These are phyloP conservation scores for Wickerhamiella azyma DNA, from an alignment of 805 yeast species.

Conservation along the genomic window DNA sequence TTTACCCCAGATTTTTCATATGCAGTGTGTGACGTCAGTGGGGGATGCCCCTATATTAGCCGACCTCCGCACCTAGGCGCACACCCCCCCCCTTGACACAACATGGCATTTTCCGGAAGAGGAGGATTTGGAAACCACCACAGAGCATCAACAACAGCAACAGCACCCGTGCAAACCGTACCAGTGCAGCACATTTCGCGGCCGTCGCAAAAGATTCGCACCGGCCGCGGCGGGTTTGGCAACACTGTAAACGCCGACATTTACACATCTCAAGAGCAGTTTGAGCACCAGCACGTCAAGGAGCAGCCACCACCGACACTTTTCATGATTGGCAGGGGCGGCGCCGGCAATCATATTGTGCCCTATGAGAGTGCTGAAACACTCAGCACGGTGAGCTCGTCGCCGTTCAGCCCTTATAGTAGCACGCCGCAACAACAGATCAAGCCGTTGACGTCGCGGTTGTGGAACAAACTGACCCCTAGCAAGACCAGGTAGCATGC, in stretches of 20 bases:
- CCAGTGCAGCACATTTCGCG: slow-evolving; percentile 26
- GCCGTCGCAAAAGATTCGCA: slow-evolving; percentile 24
- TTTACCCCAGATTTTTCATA: slow-evolving; percentile 6
- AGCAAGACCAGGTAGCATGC: slow-evolving; percentile 5
- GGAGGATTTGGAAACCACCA: slow-evolving; percentile 24
- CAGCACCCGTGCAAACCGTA: slow-evolving; percentile 17
- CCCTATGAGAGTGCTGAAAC: not conserved
- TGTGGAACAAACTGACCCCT: slow-evolving; percentile 8
- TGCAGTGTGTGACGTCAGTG: slow-evolving; percentile 3
- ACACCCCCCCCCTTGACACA: not conserved
- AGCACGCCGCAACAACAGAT: slow-evolving; percentile 3
- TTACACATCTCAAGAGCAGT: slow-evolving; percentile 24
- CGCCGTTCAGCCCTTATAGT: slow-evolving; percentile 5
- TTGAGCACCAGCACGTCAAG: slow-evolving; percentile 22
- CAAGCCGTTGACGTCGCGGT: slow-evolving; percentile 5
- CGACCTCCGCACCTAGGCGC: not conserved
- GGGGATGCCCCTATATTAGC: not conserved
- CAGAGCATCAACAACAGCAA: not conserved
- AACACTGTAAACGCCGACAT: slow-evolving; percentile 23
- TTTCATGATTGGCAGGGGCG: slow-evolving; percentile 28
- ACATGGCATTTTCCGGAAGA: slow-evolving; percentile 23
- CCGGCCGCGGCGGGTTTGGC: slow-evolving; percentile 31
- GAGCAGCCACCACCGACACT: slow-evolving; percentile 22
- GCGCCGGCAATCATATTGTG: slow-evolving; percentile 24
- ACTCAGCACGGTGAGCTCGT: not conserved